Conservation (phyloP, 2,329 filamentous ascomycete genomes). For the Myriosclerotinia duriaeana region DNA sequence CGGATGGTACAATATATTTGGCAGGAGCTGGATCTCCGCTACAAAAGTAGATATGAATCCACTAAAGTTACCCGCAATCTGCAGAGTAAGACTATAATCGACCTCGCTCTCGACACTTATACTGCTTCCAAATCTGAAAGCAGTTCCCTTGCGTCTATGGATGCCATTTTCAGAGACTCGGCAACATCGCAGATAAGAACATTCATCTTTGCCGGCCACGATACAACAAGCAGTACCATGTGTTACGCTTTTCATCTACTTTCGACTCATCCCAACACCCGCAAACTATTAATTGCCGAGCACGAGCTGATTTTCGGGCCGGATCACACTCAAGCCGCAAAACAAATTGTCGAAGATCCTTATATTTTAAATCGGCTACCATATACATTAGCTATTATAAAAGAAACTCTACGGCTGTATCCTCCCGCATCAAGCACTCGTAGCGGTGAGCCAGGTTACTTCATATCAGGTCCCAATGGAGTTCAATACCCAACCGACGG, state of each 20-base stretch:
- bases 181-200: background rate
- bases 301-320: conserved; percentile 25
- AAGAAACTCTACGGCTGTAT: conserved; percentile 28
- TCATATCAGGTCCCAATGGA: background rate
- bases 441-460: background rate
- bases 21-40: background rate
- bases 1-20: conserved; percentile 1
- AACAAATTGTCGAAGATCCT: conserved; percentile 21
- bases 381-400: conserved; percentile 29
- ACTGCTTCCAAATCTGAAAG: background rate
- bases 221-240: background rate
- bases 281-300: conserved; percentile 24
- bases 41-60: background rate
- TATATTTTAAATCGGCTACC: conserved; percentile 24
- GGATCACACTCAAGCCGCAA: conserved; percentile 10
- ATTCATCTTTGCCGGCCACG: background rate
- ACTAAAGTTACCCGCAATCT: background rate
- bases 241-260: conserved; percentile 20
- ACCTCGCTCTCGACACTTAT: conserved; percentile 8
- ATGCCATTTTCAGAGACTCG: background rate
- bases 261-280: conserved; percentile 21
- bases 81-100: background rate
- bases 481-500: background rate
- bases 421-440: conserved; percentile 17
- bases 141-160: background rate